A percentile compares a stretch with the other conserved stretches of the same genome.
These are phyloP conservation scores for Tetradesmus lagerheimii DNA, from an alignment of 139 green algal species.

Conservation along the genomic window DNA sequence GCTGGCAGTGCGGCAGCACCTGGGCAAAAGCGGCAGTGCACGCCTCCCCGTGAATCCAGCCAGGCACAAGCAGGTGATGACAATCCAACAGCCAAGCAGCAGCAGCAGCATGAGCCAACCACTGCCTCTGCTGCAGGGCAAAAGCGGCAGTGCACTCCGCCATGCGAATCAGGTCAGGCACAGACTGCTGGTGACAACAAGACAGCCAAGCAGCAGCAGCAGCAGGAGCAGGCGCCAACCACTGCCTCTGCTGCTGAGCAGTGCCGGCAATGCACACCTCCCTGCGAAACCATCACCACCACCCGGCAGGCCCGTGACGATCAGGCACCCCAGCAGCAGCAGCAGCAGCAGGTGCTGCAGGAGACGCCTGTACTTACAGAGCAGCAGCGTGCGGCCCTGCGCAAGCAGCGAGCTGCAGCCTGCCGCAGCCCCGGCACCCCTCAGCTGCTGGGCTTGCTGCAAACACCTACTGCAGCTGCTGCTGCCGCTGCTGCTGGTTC, in stretches of 20 bases:
- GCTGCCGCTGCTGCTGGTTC: not conserved
- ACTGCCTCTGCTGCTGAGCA: too few species aligned
- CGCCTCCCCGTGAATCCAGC: not conserved
- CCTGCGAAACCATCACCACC: too few species aligned
- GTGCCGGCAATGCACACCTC: not conserved
- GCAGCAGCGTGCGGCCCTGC: not conserved
- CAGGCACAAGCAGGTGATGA: not conserved
- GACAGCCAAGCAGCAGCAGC: not conserved
- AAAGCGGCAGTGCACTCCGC: not conserved
- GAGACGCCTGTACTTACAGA: conserved; percentile 4
- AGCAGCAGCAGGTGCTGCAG: conserved; percentile 26
- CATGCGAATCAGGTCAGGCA: not conserved
- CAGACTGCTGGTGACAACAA: not conserved
- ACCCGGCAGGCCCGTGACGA: too few species aligned
- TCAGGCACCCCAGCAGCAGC: too few species aligned
- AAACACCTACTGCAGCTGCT: not conserved
- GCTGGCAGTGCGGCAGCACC: not conserved
- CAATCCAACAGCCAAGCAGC: not conserved
- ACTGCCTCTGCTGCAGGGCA: too few species aligned
- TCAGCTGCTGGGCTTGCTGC: not conserved
- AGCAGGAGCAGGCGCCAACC: not conserved
- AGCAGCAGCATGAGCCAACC: not conserved
- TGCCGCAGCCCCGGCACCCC: conserved; percentile 14
- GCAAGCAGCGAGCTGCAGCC: not conserved
- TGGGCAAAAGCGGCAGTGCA: not conserved